Conservation (phyloP, 192 early-diverging fungal species). For the Geranomyces michiganensis region DNA sequence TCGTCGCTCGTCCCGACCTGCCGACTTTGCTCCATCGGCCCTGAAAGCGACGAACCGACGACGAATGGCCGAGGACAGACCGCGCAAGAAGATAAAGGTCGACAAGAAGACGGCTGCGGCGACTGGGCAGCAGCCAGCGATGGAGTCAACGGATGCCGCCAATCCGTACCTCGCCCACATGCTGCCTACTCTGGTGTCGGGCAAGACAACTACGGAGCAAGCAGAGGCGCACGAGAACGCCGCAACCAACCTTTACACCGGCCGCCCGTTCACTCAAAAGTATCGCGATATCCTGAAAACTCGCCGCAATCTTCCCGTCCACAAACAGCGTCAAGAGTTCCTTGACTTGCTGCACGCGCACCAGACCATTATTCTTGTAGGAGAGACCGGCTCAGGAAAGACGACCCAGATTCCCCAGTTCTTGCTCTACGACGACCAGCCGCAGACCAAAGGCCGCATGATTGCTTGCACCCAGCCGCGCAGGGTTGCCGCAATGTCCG, state of each 20-base stretch:
- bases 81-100: too few species aligned
- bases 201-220: slow-evolving; percentile 81
- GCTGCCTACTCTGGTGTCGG: slow-evolving; percentile 58
- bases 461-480: slow-evolving; percentile 99
- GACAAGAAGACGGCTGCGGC: too few species aligned
- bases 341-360: slow-evolving; percentile 89
- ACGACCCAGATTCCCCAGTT: slow-evolving; percentile 99
- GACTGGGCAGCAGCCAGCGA: too few species aligned
- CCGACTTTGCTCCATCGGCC: too few species aligned
- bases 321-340: slow-evolving; percentile 91
- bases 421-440: slow-evolving; percentile 81
- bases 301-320: slow-evolving; percentile 89
- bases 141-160: neutral
- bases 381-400: slow-evolving; percentile 97
- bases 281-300: slow-evolving; percentile 86
- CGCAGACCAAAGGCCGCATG: slow-evolving; percentile 80
- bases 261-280: slow-evolving; percentile 73
- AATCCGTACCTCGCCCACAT: slow-evolving; percentile 52
- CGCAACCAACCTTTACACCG: slow-evolving; percentile 77
- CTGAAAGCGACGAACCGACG: too few species aligned
- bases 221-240: slow-evolving; percentile 81
- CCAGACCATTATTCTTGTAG: slow-evolving; percentile 94
- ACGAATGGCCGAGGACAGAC: too few species aligned
- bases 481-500: slow-evolving; percentile 99
- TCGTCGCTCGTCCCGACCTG: too few species aligned